A percentile compares a stretch with the other conserved stretches of the same genome.
Evolutionary conservation across 805 yeast genomes (phyloP).

Genomic region (Candida wancherniae): DNA sequence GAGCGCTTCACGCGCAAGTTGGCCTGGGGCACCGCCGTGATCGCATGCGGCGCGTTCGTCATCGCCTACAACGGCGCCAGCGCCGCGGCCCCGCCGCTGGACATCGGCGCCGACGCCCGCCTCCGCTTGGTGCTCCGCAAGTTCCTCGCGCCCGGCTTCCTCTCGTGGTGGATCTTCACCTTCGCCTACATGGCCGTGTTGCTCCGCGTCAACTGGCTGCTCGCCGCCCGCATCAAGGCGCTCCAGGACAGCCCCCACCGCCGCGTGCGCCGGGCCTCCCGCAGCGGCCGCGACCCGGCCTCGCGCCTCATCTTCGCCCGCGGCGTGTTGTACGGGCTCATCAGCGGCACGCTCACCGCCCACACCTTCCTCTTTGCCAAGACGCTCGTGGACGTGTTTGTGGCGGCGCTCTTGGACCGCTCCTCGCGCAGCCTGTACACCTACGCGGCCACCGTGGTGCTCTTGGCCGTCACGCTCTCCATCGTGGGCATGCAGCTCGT

Average conservation of each 20-base stretch:
- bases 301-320: conserved; percentile 30
- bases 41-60: conserved; percentile 67
- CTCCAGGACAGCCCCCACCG: conserved; percentile 5
- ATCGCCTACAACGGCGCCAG: conserved; percentile 68
- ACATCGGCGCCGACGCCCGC: conserved; percentile 23
- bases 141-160: conserved; percentile 42
- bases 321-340: conserved; percentile 62
- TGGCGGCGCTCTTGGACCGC: conserved; percentile 36
- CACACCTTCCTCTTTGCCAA: conserved; percentile 85
- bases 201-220: conserved; percentile 21
- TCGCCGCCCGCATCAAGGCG: conserved; percentile 14
- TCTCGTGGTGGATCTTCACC: conserved; percentile 50
- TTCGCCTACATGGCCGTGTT: conserved; percentile 25
- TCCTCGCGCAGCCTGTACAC: conserved; percentile 25
- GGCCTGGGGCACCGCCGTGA: conserved; percentile 59
- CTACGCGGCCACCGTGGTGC: conserved; percentile 32
- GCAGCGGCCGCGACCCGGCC: conserved; percentile 12
- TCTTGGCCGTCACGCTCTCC: conserved; percentile 50
- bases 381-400: conserved; percentile 65
- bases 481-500: conserved; percentile 70
- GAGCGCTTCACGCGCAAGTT: conserved; percentile 62
- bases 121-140: conserved; percentile 38
- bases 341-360: conserved; percentile 77
- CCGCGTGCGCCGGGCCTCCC: conserved; percentile 4
- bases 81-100: conserved; percentile 18